Percentiles rank a stretch among this genome's conserved stretches.
These are phyloP conservation scores for Carpinus fangiana DNA, from an alignment of 306 rosid species.

Conservation along the genomic window DNA sequence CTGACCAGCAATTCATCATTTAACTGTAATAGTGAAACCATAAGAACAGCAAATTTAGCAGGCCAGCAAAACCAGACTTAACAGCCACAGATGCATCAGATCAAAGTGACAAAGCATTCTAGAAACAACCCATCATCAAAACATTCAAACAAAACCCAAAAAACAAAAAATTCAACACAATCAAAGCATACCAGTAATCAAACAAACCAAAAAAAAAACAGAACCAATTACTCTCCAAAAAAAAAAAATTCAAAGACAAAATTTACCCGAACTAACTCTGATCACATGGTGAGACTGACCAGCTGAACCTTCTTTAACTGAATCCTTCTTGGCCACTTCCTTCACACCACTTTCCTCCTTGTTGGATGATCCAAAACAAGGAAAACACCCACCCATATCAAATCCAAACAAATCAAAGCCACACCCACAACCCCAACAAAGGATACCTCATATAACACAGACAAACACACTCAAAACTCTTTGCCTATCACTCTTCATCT, in stretches of 20 bases:
- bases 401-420: slow-evolving; percentile 58
- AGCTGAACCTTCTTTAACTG: slow-evolving; percentile 68
- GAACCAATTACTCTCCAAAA: not conserved
- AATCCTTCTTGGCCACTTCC: slow-evolving; percentile 68
- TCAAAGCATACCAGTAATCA: slow-evolving; percentile 30
- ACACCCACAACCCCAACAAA: slow-evolving; percentile 41
- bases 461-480: slow-evolving; percentile 17
- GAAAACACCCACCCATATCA: slow-evolving; percentile 99
- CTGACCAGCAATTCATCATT: slow-evolving; percentile 24
- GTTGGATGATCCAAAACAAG: slow-evolving; percentile 94
- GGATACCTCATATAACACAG: slow-evolving; percentile 39
- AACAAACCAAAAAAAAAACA: slow-evolving; percentile 1
- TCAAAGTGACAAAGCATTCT: slow-evolving; percentile 41
- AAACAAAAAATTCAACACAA: slow-evolving; percentile 41
- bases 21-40: slow-evolving; percentile 26
- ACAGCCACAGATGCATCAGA: slow-evolving; percentile 54
- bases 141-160: not conserved
- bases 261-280: slow-evolving; percentile 73
- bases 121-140: slow-evolving; percentile 27
- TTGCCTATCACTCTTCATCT: slow-evolving; percentile 28
- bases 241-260: slow-evolving; percentile 17
- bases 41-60: slow-evolving; percentile 6
- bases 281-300: slow-evolving; percentile 68
- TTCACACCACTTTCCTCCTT: slow-evolving; percentile 59
- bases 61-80: slow-evolving; percentile 22